Evolutionary conservation across 495 filamentous ascomycete genomes (phyloP).

Genomic region (Neurospora sp.): DNA sequence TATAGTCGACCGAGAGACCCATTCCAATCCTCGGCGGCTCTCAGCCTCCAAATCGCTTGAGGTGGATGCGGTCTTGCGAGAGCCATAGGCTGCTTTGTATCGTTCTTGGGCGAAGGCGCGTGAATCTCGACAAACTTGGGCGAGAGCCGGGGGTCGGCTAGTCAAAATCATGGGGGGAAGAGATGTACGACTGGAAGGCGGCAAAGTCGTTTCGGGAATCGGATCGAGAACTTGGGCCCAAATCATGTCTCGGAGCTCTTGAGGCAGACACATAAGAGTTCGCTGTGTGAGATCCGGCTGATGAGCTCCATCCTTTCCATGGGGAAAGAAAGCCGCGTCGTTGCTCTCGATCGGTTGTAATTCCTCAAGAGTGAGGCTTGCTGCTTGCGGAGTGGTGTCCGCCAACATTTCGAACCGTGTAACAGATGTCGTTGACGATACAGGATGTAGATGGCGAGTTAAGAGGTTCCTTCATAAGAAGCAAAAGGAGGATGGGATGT

Average conservation of each 20-base stretch:
- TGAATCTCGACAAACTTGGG: not conserved
- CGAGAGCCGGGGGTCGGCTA: not conserved
- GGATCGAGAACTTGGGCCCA: not conserved
- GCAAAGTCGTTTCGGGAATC: not conserved
- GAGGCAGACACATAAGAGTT: not conserved
- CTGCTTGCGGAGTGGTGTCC: not conserved
- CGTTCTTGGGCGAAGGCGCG: not conserved
- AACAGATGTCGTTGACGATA: not conserved
- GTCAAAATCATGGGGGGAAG: not conserved
- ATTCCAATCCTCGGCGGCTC: not conserved
- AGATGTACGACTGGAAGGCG: not conserved
- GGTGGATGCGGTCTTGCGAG: not conserved
- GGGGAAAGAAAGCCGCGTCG: not conserved
- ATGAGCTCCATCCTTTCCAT: not conserved
- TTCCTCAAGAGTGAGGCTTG: not conserved
- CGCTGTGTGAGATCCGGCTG: not conserved
- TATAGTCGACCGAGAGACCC: not conserved
- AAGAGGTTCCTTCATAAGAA: not conserved
- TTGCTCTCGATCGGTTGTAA: not conserved
- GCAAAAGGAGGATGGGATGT: not conserved
- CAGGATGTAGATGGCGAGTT: not conserved
- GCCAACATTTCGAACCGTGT: not conserved
- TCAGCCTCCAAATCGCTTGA: not conserved
- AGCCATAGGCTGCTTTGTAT: not conserved
- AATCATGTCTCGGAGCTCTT: not conserved